phyloP scores from a whole-genome alignment of 768 basidiomycete genomes.

The Hydnum rufescens region DNA sequence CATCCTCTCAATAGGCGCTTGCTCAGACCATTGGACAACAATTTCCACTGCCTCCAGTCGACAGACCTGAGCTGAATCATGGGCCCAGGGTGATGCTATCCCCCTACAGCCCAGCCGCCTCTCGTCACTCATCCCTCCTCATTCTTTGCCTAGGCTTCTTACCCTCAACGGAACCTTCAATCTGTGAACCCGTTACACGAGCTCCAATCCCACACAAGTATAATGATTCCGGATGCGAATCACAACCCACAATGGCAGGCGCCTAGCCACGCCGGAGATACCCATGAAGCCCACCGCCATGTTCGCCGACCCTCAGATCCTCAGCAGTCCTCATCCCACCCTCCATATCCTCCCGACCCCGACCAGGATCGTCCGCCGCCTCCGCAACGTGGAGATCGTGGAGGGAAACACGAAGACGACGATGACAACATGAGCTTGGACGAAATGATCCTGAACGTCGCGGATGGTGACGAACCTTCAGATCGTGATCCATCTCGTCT shows the following conservation, averaged over 20 bases:
- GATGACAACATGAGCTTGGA: constrained; percentile 1
- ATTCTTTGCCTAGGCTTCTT: too few species aligned
- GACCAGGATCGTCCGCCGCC: not conserved
- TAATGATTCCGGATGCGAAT: too few species aligned
- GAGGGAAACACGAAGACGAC: not conserved
- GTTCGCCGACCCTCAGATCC: not conserved
- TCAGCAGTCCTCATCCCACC: not conserved
- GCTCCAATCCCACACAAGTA: too few species aligned
- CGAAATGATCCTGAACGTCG: not conserved
- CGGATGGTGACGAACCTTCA: not conserved
- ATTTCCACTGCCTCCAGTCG: not conserved
- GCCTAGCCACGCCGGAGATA: too few species aligned
- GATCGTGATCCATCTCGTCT: not conserved
- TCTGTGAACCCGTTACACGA: too few species aligned
- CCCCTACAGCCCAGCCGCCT: too few species aligned
- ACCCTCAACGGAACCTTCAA: too few species aligned
- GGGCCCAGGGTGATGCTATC: too few species aligned
- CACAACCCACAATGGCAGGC: too few species aligned
- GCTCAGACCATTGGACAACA: too few species aligned
- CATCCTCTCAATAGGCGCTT: not conserved
- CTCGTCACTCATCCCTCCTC: too few species aligned
- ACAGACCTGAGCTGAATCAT: not conserved
- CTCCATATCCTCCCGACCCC: not conserved
- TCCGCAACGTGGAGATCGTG: not conserved
- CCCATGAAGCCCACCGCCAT: not conserved